Evolutionary conservation across 257 asterid species (phyloP), one percentile per base, ranked within the genome.

Genomic region (Euphrasia confusa): DNA sequence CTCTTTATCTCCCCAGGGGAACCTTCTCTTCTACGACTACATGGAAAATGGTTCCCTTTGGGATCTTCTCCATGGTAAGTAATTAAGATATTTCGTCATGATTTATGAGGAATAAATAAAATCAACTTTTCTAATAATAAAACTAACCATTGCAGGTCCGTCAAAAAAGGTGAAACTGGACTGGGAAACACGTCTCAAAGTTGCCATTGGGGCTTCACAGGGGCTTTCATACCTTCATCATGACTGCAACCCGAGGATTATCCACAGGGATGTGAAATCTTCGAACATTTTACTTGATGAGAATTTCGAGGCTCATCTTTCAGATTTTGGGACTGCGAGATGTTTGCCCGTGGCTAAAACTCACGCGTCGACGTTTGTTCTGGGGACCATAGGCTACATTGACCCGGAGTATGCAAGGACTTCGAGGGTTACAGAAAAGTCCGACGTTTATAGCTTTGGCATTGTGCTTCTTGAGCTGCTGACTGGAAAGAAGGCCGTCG

Each of bases 21-120:
- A 89, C 56, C 97, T 93, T 65, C 99, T 93, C 76, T 93, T 87
- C 76, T 93, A 89, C 12, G 99, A 93, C 61, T 89, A 83, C 83
- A 93, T 93, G 99, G 92, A 82, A 57, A 93, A 93, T 73, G 99
- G 99, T 7, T 93, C 99, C 13, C 96, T 93, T 17, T 93, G 99
- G 99, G 97, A 89, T 79, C 99, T 89, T 66, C 96, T 93, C 71
- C 99, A 93, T 70, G 95, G 99, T 87, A 14, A 61, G 88, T 71
- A 50, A 15, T 0, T 50, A 8, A 53, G 10, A 53, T 53, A 18
- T 24, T 12, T 21, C 32, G 3, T 6, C 17, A n/a, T 3, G 8
- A 2, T 49, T 49, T 49, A 17, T n/a, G n/a, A n/a, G n/a, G 24
- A n/a, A 49, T 4, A n/a, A 5, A 49, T 49, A 1, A 49, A 49